These are phyloP conservation scores for Tetrastigma voinierianum DNA, from an alignment of 164 flowering plant species.

Conservation along the genomic window DNA sequence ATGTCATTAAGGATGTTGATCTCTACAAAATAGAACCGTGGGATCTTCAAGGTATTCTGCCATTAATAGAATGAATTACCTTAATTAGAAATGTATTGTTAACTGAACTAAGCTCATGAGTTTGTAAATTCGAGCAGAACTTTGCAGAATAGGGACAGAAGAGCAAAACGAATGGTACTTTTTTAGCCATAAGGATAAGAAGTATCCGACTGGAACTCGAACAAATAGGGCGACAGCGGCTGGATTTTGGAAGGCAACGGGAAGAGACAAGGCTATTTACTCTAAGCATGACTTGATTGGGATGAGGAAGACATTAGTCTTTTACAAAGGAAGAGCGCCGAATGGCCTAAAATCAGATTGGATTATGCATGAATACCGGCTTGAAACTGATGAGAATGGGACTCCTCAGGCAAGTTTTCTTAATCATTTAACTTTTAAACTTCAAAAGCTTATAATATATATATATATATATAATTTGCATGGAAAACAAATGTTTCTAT, in stretches of 20 bases:
- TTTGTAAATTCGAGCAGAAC: conserved; percentile 29
- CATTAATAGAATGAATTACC: background rate
- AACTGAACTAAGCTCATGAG: background rate
- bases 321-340: conserved; percentile 80
- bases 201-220: conserved; percentile 80
- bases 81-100: no score
- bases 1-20: conserved; percentile 62
- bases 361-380: conserved; percentile 91
- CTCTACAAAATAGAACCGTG: conserved; percentile 71
- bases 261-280: conserved; percentile 76
- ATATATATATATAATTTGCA: no score
- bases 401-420: conserved; percentile 53
- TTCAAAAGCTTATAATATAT: background rate
- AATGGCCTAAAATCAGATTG: conserved; percentile 79
- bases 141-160: conserved; percentile 64
- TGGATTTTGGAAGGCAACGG: conserved; percentile 92
- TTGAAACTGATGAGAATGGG: conserved; percentile 71
- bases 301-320: conserved; percentile 87
- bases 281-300: conserved; percentile 65
- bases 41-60: conserved; percentile 57
- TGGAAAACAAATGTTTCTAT: no score
- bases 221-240: conserved; percentile 81
- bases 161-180: conserved; percentile 83
- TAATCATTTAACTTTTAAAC: background rate
- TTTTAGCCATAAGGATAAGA: conserved; percentile 84